Conservation (phyloP, 116 monocot species). For the Papilionanthe hybrid region DNA sequence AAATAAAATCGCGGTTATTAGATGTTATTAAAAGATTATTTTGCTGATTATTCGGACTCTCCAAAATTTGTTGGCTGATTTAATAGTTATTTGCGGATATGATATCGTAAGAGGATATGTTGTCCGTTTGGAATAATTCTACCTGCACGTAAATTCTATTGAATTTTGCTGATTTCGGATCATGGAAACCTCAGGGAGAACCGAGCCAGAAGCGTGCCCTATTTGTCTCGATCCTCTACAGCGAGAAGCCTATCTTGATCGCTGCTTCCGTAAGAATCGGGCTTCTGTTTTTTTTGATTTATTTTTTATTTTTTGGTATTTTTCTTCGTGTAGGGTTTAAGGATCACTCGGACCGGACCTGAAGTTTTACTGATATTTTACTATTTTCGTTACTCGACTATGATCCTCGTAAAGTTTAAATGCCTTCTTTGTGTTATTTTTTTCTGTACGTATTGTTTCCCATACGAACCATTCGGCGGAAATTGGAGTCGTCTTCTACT, state of each 20-base stretch:
- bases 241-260: constrained; percentile 39
- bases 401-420: neutral
- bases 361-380: neutral
- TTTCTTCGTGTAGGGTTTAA: neutral
- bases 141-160: too few relatives aligned
- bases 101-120: too few relatives aligned
- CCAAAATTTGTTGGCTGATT: too few relatives aligned
- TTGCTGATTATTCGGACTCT: too few relatives aligned
- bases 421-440: neutral
- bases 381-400: neutral
- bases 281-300: neutral
- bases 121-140: too few relatives aligned
- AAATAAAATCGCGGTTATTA: too few relatives aligned
- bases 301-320: neutral
- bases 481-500: too few relatives aligned
- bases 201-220: constrained; percentile 22
- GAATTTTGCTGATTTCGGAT: neutral
- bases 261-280: constrained; percentile 39
- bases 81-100: too few relatives aligned
- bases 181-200: constrained; percentile 12
- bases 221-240: constrained; percentile 30
- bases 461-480: too few relatives aligned
- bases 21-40: too few relatives aligned
- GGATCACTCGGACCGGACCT: neutral
- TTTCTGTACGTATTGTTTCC: too few relatives aligned